phyloP scores from a whole-genome alignment of 2,329 filamentous ascomycete genomes.

The Hypoxylon sp. region DNA sequence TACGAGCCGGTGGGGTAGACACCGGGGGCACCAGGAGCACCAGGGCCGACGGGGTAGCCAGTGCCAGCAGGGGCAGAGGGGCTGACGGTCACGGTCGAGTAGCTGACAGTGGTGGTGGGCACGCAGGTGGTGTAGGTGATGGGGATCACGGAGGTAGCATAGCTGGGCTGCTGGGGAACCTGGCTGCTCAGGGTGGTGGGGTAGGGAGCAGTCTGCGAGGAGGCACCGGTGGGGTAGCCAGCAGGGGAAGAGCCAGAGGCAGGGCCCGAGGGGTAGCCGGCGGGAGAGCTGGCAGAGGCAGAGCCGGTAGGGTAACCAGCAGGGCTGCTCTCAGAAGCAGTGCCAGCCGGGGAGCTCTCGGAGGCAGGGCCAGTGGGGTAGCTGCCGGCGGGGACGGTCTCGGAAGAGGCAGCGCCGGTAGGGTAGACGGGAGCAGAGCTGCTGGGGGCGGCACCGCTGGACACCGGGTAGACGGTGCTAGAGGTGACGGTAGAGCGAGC shows the following conservation, averaged over 20 bases:
- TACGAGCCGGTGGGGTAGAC: conserved; percentile 50
- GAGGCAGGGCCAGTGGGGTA: conserved; percentile 22
- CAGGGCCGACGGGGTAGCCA: conserved; percentile 40
- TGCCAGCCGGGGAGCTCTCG: conserved; percentile 28
- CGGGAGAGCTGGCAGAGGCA: conserved; percentile 52
- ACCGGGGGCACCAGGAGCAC: conserved; percentile 31
- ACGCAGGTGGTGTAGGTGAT: conserved; percentile 62
- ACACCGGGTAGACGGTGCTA: conserved; percentile 60
- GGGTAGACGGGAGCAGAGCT: conserved; percentile 41
- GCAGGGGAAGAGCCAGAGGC: conserved; percentile 42
- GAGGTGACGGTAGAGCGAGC: conserved; percentile 59
- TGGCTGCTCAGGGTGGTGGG: conserved; percentile 47
- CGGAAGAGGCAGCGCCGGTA: conserved; percentile 31
- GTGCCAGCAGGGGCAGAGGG: conserved; percentile 47
- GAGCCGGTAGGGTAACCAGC: conserved; percentile 54
- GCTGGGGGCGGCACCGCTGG: conserved; percentile 53
- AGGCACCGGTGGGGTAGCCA: conserved; percentile 52
- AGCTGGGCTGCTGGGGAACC: conserved; percentile 54
- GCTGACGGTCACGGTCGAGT: conserved; percentile 47
- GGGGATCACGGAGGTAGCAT: conserved; percentile 62
- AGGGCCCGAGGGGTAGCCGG: conserved; percentile 42
- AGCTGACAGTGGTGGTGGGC: conserved; percentile 50
- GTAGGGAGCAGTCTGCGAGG: conserved; percentile 41
- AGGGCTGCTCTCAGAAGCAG: conserved; percentile 41
- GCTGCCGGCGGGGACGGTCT: conserved; percentile 21